Conservation (phyloP, 352 stramenopile species). For the Poterioochromonas sp. region DNA sequence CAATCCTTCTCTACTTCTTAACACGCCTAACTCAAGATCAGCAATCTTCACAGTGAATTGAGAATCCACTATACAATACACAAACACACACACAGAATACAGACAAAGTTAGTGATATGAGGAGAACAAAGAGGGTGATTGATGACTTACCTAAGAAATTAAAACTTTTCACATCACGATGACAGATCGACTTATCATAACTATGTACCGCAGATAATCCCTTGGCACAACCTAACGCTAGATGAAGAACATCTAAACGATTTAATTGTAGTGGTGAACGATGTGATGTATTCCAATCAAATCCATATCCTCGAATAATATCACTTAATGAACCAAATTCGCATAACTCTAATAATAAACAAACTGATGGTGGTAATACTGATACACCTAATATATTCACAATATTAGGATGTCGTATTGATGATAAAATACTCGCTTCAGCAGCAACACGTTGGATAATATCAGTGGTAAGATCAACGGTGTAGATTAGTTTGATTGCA, state of each 20-base stretch:
- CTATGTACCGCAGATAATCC: conserved; percentile 1
- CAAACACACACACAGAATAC: too few species aligned
- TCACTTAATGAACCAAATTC: conserved; percentile 13
- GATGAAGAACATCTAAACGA: not conserved
- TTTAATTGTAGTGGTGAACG: not conserved
- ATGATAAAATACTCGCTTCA: conserved; percentile 15
- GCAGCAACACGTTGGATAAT: conserved; percentile 24
- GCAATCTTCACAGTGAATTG: conserved; percentile 23
- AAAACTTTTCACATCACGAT: conserved; percentile 22
- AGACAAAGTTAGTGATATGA: too few species aligned
- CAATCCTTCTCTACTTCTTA: too few species aligned
- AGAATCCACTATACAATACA: conserved; percentile 16
- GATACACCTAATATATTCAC: conserved; percentile 21
- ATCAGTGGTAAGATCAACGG: not conserved
- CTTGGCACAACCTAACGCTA: conserved; percentile 12
- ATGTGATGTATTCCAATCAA: conserved; percentile 16
- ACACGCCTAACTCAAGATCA: conserved; percentile 14
- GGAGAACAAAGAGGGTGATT: too few species aligned
- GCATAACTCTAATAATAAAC: conserved; percentile 23
- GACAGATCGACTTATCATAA: not conserved
- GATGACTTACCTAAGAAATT: conserved; percentile 18
- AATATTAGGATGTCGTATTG: conserved; percentile 22
- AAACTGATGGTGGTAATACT: conserved; percentile 16
- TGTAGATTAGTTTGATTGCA: conserved; percentile 30
- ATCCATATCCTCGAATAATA: conserved; percentile 24